Evolutionary conservation across 306 rosid genomes (phyloP).

Genomic region (Medicago ruthenica): DNA sequence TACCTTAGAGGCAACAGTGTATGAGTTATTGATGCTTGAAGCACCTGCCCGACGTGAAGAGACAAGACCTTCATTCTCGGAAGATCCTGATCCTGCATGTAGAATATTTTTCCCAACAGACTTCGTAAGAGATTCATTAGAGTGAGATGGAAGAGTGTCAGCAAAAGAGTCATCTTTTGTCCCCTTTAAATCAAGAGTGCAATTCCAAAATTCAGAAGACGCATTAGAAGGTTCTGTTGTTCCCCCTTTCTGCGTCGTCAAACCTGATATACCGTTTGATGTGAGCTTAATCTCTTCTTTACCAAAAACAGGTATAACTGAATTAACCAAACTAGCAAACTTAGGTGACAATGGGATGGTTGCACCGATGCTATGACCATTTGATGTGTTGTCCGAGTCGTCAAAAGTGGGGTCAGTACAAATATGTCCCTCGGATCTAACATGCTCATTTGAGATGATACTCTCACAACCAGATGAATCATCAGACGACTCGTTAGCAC

Average conservation of each 20-base stretch:
- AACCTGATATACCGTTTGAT: constrained; percentile 47
- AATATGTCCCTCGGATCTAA: constrained; percentile 56
- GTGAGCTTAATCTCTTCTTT: constrained; percentile 44
- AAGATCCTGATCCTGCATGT: constrained; percentile 38
- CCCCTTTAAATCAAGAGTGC: constrained; percentile 47
- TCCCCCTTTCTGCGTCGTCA: constrained; percentile 42
- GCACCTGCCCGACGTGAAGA: constrained; percentile 46
- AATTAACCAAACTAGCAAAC: constrained; percentile 72
- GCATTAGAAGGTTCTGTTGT: constrained; percentile 45
- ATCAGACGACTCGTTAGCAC: constrained; percentile 59
- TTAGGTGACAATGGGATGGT: constrained; percentile 67
- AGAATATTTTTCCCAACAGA: constrained; percentile 38
- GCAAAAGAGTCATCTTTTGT: constrained; percentile 39
- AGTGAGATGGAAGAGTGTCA: constrained; percentile 39
- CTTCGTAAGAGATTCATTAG: constrained; percentile 45
- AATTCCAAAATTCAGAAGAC: constrained; percentile 68
- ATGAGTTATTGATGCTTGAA: constrained; percentile 44
- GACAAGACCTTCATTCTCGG: constrained; percentile 40
- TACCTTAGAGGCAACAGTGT: constrained; percentile 47
- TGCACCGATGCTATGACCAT: constrained; percentile 41
- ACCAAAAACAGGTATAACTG: constrained; percentile 48
- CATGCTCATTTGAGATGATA: constrained; percentile 59
- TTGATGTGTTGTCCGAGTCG: constrained; percentile 40
- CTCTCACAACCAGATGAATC: constrained; percentile 73
- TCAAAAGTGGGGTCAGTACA: constrained; percentile 51